Evolutionary conservation across 306 rosid genomes (phyloP).

Genomic region (Alnus glutinosa): DNA sequence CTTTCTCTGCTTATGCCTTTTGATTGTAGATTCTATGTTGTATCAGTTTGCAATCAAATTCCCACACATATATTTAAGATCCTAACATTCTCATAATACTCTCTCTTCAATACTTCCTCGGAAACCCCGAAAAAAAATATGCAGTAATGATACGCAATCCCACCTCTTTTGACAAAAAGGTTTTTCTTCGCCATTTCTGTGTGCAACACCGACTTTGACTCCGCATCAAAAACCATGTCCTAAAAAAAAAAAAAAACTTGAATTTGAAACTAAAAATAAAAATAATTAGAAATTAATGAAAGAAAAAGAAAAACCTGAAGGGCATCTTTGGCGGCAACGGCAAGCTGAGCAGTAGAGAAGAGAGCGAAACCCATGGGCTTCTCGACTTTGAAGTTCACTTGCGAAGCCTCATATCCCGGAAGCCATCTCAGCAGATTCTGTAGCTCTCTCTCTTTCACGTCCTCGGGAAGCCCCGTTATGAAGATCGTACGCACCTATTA

Average conservation of each 20-base stretch:
- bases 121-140: neutral
- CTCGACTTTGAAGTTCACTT: constrained; percentile 86
- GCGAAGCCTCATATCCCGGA: constrained; percentile 98
- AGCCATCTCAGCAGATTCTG: constrained; percentile 87
- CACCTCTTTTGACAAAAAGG: constrained; percentile 87
- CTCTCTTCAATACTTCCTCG: neutral
- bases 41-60: neutral
- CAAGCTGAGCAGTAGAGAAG: constrained; percentile 67
- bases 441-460: constrained; percentile 88
- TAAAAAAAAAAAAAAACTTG: constrained; percentile 3
- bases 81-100: neutral
- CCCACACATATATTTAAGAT: neutral
- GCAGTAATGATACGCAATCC: neutral
- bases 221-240: constrained; percentile 90
- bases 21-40: neutral
- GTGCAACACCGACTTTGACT: constrained; percentile 83
- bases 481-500: constrained; percentile 82
- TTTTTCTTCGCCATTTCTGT: constrained; percentile 99
- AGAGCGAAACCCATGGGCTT: constrained; percentile 99
- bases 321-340: constrained; percentile 81
- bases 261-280: neutral
- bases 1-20: neutral
- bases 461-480: constrained; percentile 92
- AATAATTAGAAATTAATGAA: neutral
- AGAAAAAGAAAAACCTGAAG: constrained; percentile 56